phyloP scores from a whole-genome alignment of 306 rosid genomes.

The Geum urbanum region DNA sequence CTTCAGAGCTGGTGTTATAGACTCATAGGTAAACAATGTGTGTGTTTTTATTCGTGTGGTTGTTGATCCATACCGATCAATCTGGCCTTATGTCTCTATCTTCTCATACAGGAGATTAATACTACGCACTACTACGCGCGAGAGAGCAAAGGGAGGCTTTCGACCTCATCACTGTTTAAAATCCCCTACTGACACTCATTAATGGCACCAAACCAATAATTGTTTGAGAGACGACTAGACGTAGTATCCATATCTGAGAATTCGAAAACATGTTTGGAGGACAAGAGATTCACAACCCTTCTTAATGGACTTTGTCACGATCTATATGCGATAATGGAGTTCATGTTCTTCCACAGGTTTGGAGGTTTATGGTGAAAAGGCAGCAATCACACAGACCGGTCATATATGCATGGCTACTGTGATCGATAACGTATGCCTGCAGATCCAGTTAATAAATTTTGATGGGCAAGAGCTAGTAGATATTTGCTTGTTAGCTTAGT shows the following conservation, averaged over 20 bases:
- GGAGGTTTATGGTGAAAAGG: constrained; percentile 15
- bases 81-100: neutral
- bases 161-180: neutral
- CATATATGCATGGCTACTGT: neutral
- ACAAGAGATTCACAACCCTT: neutral
- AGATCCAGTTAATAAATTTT: neutral
- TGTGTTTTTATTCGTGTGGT: neutral
- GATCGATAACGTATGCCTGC: neutral
- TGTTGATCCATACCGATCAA: neutral
- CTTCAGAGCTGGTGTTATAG: neutral
- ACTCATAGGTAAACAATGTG: neutral
- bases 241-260: constrained; percentile 2
- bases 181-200: neutral
- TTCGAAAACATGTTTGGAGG: neutral
- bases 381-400: neutral
- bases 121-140: neutral
- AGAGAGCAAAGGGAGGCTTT: neutral
- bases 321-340: neutral
- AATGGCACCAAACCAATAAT: neutral
- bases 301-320: constrained; percentile 14
- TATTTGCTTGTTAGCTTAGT: neutral
- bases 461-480: neutral
- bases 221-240: constrained; percentile 1
- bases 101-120: neutral
- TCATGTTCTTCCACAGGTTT: neutral